Base-by-base conservation (phyloP, 768 basidiomycete species). In the Phlebiopsis flavidoalba region DNA sequence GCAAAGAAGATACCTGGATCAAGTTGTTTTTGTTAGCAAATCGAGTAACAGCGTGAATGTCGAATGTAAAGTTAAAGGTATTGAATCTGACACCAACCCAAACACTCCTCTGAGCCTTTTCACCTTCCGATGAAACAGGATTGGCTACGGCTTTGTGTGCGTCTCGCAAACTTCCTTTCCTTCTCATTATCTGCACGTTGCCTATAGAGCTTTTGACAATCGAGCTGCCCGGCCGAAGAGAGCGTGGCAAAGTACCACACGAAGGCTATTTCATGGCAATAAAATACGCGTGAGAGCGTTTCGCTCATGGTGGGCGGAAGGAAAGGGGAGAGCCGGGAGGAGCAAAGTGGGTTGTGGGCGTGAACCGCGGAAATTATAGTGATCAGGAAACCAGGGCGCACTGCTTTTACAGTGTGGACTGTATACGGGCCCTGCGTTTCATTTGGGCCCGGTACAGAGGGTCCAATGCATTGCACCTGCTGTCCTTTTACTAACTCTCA, bases 381-480 rank as follows among this genome's bases (percentile, higher is more conserved):
- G n/a, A n/a, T n/a, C n/a, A n/a, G n/a, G n/a, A n/a, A n/a, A n/a
- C n/a, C n/a, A n/a, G n/a, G n/a, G n/a, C n/a, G n/a, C n/a, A n/a
- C n/a, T n/a, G n/a, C n/a, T n/a, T n/a, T n/a, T n/a, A n/a, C n/a
- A n/a, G n/a, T n/a, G n/a, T n/a, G n/a, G n/a, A n/a, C n/a, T n/a
- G n/a, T n/a, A n/a, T n/a, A n/a, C n/a, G n/a, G n/a, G n/a, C n/a
- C n/a, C n/a, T n/a, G n/a, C n/a, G n/a, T n/a, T n/a, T n/a, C n/a
- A n/a, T n/a, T n/a, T 94, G 93, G 91, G 93, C 92, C 24, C 87
- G 91, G 91, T 90, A 64, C n/a, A n/a, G n/a, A n/a, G n/a, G n/a
- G n/a, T n/a, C n/a, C n/a, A n/a, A n/a, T n/a, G n/a, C n/a, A n/a
- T n/a, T n/a, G n/a, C n/a, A n/a, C n/a, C n/a, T n/a, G n/a, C n/a